Conservation (phyloP, 805 yeast species). For the Yamadazyma takamatsuzukensis region DNA sequence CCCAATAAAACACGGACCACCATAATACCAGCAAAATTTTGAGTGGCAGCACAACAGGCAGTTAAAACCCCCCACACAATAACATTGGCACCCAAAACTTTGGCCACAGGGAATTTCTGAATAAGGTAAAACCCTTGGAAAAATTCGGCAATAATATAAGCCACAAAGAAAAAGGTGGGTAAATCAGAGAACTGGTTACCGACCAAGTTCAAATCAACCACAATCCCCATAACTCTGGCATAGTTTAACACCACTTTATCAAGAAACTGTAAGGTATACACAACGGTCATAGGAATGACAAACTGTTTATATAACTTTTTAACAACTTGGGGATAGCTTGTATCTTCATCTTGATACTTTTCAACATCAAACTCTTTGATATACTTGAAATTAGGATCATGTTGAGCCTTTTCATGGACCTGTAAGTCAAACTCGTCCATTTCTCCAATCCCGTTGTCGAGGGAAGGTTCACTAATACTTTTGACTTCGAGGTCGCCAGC, state of each 20-base stretch:
- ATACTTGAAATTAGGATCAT: conserved; percentile 13
- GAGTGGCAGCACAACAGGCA: conserved; percentile 32
- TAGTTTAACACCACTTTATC: conserved; percentile 14
- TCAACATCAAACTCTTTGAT: conserved; percentile 14
- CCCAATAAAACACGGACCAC: conserved; percentile 18
- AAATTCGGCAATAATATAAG: conserved; percentile 25
- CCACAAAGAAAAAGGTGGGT: conserved; percentile 52
- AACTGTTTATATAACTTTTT: conserved; percentile 14
- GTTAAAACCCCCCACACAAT: conserved; percentile 34
- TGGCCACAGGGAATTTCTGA: conserved; percentile 34
- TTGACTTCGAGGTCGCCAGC: conserved; percentile 2
- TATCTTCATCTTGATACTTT: conserved; percentile 16
- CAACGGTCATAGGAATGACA: conserved; percentile 8
- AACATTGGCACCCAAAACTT: conserved; percentile 26
- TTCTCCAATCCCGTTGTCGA: neutral
- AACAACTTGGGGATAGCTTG: conserved; percentile 6
- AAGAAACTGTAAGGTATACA: conserved; percentile 7
- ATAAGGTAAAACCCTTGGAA: conserved; percentile 36
- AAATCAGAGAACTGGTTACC: conserved; percentile 23
- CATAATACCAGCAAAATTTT: conserved; percentile 22
- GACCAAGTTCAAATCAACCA: conserved; percentile 22
- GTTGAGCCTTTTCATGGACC: neutral
- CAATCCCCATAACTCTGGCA: conserved; percentile 32
- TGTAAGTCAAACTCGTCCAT: neutral
- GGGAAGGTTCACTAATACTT: conserved; percentile 5